A percentile compares a stretch with the other conserved stretches of the same genome.
Evolutionary conservation across 495 filamentous ascomycete genomes (phyloP).

Genomic region (Penicillium cinerascens): DNA sequence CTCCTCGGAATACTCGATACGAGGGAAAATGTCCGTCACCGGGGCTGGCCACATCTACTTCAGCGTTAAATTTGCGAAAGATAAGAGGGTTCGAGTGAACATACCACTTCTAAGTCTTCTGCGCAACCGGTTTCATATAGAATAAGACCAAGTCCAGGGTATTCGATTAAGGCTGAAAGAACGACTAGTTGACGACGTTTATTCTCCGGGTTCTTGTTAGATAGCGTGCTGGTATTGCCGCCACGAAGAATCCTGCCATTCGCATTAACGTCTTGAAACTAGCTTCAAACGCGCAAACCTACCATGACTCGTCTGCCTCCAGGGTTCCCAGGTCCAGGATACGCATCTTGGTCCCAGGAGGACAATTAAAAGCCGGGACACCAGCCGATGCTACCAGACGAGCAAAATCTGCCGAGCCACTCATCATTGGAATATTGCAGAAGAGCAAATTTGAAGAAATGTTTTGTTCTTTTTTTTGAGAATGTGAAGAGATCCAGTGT

Average conservation of each 20-base stretch:
- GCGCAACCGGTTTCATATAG: conserved; percentile 52
- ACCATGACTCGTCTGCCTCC: conserved; percentile 28
- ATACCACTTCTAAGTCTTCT: conserved; percentile 38
- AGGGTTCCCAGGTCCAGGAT: conserved; percentile 28
- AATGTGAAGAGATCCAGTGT: too few relatives aligned
- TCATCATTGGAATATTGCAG: too few relatives aligned
- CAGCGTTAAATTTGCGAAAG: neutral
- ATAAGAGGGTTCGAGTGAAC: neutral
- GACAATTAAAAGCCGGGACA: too few relatives aligned
- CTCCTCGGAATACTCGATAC: conserved; percentile 35
- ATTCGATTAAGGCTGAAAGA: conserved; percentile 45
- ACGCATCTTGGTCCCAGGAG: conserved; percentile 28
- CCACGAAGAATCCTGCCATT: conserved; percentile 23
- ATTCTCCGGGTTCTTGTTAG: conserved; percentile 26
- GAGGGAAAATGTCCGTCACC: conserved; percentile 44
- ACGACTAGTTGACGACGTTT: conserved; percentile 42
- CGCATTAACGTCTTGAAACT: too few relatives aligned
- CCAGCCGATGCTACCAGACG: too few relatives aligned
- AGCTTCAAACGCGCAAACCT: neutral
- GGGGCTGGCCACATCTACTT: conserved; percentile 34
- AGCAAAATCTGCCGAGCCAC: too few relatives aligned
- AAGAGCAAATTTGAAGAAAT: too few relatives aligned
- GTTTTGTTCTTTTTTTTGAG: too few relatives aligned
- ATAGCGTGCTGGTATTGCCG: conserved; percentile 23
- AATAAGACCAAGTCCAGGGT: conserved; percentile 48